phyloP scores from a whole-genome alignment of 1,284 basidiomycete species.

The Sanghuangporus baumii region DNA sequence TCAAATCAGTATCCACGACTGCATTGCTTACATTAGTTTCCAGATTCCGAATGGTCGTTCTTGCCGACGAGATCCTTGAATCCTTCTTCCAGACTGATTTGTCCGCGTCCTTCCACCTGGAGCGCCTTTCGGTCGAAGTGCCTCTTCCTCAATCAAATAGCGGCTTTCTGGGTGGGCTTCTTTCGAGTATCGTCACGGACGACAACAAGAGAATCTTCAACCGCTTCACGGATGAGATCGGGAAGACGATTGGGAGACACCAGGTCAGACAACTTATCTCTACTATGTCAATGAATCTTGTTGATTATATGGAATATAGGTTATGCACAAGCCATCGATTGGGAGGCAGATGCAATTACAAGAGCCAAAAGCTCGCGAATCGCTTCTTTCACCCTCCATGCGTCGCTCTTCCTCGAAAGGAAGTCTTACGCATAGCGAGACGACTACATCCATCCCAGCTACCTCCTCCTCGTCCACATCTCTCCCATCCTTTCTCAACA shows the following conservation, averaged over 20 bases:
- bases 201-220: constrained; percentile 84
- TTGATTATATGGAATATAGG: constrained; percentile 31
- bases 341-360: constrained; percentile 78
- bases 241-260: constrained; percentile 88
- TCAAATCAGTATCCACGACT: not conserved
- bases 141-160: constrained; percentile 46
- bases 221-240: constrained; percentile 87
- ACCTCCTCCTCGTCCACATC: constrained; percentile 18
- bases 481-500: constrained; percentile 24
- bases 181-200: constrained; percentile 84
- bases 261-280: constrained; percentile 41
- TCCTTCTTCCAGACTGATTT: constrained; percentile 92
- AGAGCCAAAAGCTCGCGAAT: constrained; percentile 85
- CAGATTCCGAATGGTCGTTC: constrained; percentile 95
- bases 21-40: not conserved
- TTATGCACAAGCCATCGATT: constrained; percentile 76
- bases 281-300: not conserved
- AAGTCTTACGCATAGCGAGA: constrained; percentile 35
- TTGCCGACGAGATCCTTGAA: constrained; percentile 92
- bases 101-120: constrained; percentile 80
- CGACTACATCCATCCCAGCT: constrained; percentile 14
- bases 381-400: constrained; percentile 68
- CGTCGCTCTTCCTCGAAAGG: constrained; percentile 53
- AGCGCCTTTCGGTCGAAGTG: constrained; percentile 62
- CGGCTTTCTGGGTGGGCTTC: constrained; percentile 77